phyloP scores from a whole-genome alignment of 371 early-diverging fungal genomes.

The Mucor mucedo region DNA sequence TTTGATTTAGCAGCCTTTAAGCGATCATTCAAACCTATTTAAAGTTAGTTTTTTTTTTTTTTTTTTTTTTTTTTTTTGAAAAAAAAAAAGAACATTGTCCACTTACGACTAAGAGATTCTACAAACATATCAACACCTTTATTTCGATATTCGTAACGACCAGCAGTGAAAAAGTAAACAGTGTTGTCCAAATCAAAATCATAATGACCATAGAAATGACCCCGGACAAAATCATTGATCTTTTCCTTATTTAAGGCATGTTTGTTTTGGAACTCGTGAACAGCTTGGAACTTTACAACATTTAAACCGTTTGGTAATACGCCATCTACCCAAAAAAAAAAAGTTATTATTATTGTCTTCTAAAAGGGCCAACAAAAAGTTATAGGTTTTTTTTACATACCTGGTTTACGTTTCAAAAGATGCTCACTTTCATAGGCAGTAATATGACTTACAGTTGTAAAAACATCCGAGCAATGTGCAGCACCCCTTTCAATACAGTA shows the following conservation, averaged over 20 bases:
- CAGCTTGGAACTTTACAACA: conserved; percentile 94
- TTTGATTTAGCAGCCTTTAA: conserved; percentile 84
- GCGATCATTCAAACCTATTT: conserved; percentile 84
- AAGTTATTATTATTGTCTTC: background rate
- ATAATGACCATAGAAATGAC: conserved; percentile 96
- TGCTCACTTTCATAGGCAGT: conserved; percentile 97
- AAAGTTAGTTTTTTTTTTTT: background rate
- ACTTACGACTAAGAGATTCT: conserved; percentile 88
- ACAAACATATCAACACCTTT: conserved; percentile 97
- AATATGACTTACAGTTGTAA: conserved; percentile 96
- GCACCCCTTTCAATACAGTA: conserved; percentile 97
- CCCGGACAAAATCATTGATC: conserved; percentile 95
- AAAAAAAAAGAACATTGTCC: background rate
- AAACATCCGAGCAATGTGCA: conserved; percentile 93
- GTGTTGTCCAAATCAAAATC: conserved; percentile 95
- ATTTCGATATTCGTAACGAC: conserved; percentile 96
- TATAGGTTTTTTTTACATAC: conserved; percentile 35
- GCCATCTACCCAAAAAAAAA: conserved; percentile 67
- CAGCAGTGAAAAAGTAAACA: conserved; percentile 96
- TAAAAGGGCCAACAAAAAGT: too few species aligned
- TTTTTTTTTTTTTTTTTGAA: background rate
- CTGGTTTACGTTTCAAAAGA: conserved; percentile 92
- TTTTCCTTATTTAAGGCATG: conserved; percentile 93
- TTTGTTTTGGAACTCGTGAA: conserved; percentile 98
- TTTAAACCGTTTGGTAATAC: conserved; percentile 95